phyloP scores from a whole-genome alignment of 2,329 filamentous ascomycete genomes.

The Penicillium sp. region DNA sequence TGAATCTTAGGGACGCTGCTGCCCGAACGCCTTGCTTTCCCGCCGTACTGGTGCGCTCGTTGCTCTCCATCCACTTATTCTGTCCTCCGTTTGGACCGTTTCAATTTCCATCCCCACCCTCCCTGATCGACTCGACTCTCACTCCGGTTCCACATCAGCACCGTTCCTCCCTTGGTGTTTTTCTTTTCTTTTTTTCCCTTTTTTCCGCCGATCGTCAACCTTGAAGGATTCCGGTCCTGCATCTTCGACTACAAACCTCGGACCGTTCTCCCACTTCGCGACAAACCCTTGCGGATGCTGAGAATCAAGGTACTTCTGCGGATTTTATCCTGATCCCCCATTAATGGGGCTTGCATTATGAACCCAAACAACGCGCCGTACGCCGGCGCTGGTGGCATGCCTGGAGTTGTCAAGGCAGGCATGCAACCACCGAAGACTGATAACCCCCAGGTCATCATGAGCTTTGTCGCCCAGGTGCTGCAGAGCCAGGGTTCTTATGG shows the following conservation, averaged over 20 bases:
- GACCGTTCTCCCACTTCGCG: slow-evolving; percentile 1
- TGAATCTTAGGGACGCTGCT: slow-evolving; percentile 29
- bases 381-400: slow-evolving; percentile 32
- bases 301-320: slow-evolving; percentile 25
- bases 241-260: slow-evolving; percentile 7
- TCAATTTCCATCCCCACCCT: slow-evolving; percentile 22
- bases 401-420: slow-evolving; percentile 29
- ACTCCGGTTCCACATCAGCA: slow-evolving; percentile 19
- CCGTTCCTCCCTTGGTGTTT: slow-evolving; percentile 4
- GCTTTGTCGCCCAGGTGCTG: slow-evolving; percentile 37
- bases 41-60: slow-evolving; percentile 23
- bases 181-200: slow-evolving; percentile 5
- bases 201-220: slow-evolving; percentile 18
- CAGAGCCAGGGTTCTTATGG: slow-evolving; percentile 39
- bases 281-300: slow-evolving; percentile 33
- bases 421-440: slow-evolving; percentile 33
- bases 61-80: slow-evolving; percentile 10
- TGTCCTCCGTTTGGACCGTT: slow-evolving; percentile 21
- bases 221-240: slow-evolving; percentile 9
- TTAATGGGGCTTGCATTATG: slow-evolving; percentile 39
- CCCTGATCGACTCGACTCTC: slow-evolving; percentile 23
- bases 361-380: slow-evolving; percentile 40
- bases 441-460: slow-evolving; percentile 34
- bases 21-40: slow-evolving; percentile 35
- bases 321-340: slow-evolving; percentile 35